Conservation (phyloP, 495 filamentous ascomycete genomes). For the Penicillium bialowiezense region DNA sequence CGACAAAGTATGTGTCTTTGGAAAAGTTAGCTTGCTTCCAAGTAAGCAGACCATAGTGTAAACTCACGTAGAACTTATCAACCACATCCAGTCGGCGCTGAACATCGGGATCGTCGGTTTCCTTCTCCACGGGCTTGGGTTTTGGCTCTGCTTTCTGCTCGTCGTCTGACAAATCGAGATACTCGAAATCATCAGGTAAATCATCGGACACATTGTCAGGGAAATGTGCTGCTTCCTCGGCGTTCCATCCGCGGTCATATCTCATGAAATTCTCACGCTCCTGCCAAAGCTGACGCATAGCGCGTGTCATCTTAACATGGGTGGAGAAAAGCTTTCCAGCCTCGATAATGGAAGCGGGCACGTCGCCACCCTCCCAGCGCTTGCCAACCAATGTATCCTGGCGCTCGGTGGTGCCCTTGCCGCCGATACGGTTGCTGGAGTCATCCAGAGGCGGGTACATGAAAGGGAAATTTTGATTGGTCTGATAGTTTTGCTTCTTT, state of each 20-base stretch:
- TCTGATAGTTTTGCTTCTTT: constrained; percentile 99
- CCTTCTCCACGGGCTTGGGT: constrained; percentile 34
- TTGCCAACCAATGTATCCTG: constrained; percentile 75
- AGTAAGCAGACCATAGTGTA: neutral
- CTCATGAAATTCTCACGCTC: constrained; percentile 87
- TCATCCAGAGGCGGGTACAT: constrained; percentile 90
- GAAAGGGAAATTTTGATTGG: constrained; percentile 97
- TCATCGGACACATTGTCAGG: constrained; percentile 45
- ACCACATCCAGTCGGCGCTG: constrained; percentile 70
- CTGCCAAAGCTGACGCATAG: constrained; percentile 91
- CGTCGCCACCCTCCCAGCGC: constrained; percentile 86
- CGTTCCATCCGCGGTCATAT: constrained; percentile 85
- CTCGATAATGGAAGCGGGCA: constrained; percentile 89
- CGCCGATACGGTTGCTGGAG: constrained; percentile 78
- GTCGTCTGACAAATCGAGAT: constrained; percentile 26
- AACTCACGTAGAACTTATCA: constrained; percentile 80
- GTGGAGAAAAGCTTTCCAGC: constrained; percentile 90
- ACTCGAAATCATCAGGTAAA: constrained; percentile 19
- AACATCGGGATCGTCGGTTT: constrained; percentile 54
- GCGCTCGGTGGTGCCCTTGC: constrained; percentile 73
- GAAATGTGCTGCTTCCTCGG: constrained; percentile 42
- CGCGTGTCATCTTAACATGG: constrained; percentile 83
- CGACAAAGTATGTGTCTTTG: constrained; percentile 68
- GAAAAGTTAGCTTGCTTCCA: constrained; percentile 2
- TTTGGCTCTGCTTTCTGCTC: constrained; percentile 27